Evolutionary conservation across 768 basidiomycete species (phyloP), one percentile per base, ranked within the genome.

Genomic region (Asterophora parasitica): DNA sequence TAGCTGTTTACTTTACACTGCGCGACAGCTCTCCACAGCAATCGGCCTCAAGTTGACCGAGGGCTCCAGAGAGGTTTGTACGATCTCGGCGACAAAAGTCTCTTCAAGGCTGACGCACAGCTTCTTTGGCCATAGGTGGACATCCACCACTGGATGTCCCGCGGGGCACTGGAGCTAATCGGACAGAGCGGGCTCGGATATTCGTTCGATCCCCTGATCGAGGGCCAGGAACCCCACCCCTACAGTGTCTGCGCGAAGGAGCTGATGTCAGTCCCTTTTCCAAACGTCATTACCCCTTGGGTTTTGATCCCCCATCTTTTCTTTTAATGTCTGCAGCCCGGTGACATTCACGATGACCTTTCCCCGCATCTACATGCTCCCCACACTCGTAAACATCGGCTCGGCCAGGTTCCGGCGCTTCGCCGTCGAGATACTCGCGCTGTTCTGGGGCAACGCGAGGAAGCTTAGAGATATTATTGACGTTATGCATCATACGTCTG

Each of bases 351-450:
- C 39, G 12, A 41, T 47, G 17, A 34, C 32, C 2, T 53, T 55
- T 28, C 17, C 16, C 1, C 30, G 51, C 43, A 38, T 30, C 28
- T 55, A 55, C 42, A 41, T 65, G 41, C 39, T 68, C 3, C 68
- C 66, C 0, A 46, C 52, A 27, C 39, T 63, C 4, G 52, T 61
- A 7, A 59, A 61, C 16, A 51, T 73, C 4, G 67, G 71, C 1
- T 16, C 65, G 0, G 56, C 69, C 1, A 41, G 49, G 31, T 61
- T 73, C 45, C 65, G 69, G 2, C 59, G 65, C n/a, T 64, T 58
- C 43, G 20, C 70, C 1, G 55, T 68, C 7, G 57, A 65, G 15
- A 46, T 52, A 12, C 27, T 65, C 9, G 69, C 41, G 23, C 23
- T 23, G 23, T 23, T 23, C 10, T 60, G 52, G 50, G 43, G 54